Base-by-base conservation (phyloP, 768 basidiomycete species). In the Naganishia vaughanmartiniae region DNA sequence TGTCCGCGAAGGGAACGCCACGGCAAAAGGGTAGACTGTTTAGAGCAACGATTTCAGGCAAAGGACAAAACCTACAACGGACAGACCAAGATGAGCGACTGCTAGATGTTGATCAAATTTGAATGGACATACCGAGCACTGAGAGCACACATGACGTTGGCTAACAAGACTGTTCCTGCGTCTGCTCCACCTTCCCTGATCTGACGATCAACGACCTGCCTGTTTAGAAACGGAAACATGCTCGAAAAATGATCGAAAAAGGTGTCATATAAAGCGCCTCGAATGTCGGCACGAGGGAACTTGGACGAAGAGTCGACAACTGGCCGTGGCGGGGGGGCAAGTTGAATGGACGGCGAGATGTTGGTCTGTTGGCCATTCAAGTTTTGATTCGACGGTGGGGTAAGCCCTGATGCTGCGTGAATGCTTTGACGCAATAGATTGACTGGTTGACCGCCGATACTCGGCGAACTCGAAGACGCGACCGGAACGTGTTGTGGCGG, bases 211-310 rank as follows among this genome's bases (percentile, higher is more conserved):
- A 68, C 39, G 17, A 33, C 67, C 67, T 56, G 53, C 36, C 54
- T 39, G 21, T 55, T 56, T 14, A 68, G 17, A 17, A 68, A 68
- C 36, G 67, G 67, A 34, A 68, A 68, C 54, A 68, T 56, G 54
- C 54, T 55, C 1, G 54, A 54, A 57, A 68, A 56, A 39, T 68
- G 67, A 26, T 68, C 54, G 36, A 68, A 68, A 33, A 56, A 68
- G 39, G 55, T 56, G 28, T 68, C 54, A 17, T 57, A 46, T 28
- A 68, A 24, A 28, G 55, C 26, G 39, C 34, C 34, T n/a, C 55
- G 67, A 10, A 68, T 54, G 30, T 68, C 67, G 10, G 34, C 45
- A 19, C 67, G 67, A 5, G 67, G 67, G 17, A 68, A 56, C 24
- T 56, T 55, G 24, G 67, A 55, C 26, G 30, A 56, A 24, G 67